Percentiles rank a stretch among this genome's conserved stretches.
phyloP scores from a whole-genome alignment of 352 stramenopile genomes.

The Pythium dissotocum region DNA sequence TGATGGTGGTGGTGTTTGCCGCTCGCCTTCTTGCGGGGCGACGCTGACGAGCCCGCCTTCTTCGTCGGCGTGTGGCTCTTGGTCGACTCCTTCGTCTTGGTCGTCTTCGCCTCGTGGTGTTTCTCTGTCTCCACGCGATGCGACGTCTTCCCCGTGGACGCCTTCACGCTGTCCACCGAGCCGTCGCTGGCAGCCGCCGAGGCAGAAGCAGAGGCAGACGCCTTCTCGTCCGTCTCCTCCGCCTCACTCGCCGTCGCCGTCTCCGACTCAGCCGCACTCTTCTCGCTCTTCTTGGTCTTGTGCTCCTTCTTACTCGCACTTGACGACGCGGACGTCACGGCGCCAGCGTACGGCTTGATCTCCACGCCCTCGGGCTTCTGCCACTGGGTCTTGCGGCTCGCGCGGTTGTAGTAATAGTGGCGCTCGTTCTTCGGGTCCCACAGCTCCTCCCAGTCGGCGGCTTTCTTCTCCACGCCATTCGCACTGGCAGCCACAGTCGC shows the following conservation, averaged over 20 bases:
- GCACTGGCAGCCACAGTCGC: not conserved
- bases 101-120: conserved; percentile 23
- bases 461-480: conserved; percentile 4
- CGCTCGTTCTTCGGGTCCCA: conserved; percentile 87
- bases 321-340: not conserved
- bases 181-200: not conserved
- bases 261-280: conserved; percentile 5
- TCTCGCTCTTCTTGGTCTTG: conserved; percentile 27
- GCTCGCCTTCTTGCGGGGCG: conserved; percentile 23
- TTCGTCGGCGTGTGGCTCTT: conserved; percentile 19
- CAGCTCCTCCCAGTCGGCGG: conserved; percentile 77
- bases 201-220: not conserved
- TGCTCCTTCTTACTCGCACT: conserved; percentile 22
- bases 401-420: conserved; percentile 86
- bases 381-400: conserved; percentile 82
- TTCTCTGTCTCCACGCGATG: not conserved
- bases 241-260: conserved; percentile 10
- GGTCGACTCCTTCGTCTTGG: conserved; percentile 26
- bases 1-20: conserved; percentile 22
- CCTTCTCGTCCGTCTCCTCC: conserved; percentile 16
- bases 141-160: not conserved
- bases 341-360: conserved; percentile 65
- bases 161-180: conserved; percentile 1
- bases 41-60: conserved; percentile 19
- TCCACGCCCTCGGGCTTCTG: conserved; percentile 69